Evolutionary conservation across 371 early-diverging fungal species (phyloP).

Genomic region (Globomyces sp.): DNA sequence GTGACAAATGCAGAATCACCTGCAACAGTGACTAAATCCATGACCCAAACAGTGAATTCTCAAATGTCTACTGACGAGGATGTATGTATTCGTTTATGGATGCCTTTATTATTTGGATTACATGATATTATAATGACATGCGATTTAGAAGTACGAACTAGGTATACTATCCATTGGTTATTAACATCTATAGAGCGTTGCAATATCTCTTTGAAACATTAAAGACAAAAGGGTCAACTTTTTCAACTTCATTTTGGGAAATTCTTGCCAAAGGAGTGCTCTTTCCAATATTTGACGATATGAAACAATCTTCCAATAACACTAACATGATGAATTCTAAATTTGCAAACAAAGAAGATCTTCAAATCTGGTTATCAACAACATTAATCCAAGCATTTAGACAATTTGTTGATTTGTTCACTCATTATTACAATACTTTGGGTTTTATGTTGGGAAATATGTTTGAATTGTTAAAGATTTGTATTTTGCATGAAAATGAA

Average conservation of each 20-base stretch:
- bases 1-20: not conserved
- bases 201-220: conserved; percentile 79
- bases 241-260: conserved; percentile 78
- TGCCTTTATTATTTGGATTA: conserved; percentile 80
- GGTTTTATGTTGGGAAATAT: conserved; percentile 72
- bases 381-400: conserved; percentile 86
- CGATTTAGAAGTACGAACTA: conserved; percentile 87
- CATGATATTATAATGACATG: conserved; percentile 86
- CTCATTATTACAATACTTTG: conserved; percentile 67
- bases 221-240: conserved; percentile 65
- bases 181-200: conserved; percentile 52
- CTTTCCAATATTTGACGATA: conserved; percentile 86
- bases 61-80: conserved; percentile 50
- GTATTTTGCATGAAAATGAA: conserved; percentile 89
- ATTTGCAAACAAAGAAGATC: conserved; percentile 62
- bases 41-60: not conserved
- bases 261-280: conserved; percentile 78
- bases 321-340: conserved; percentile 43
- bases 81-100: conserved; percentile 72
- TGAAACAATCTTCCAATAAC: conserved; percentile 46
- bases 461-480: conserved; percentile 72
- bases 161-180: conserved; percentile 13
- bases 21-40: not conserved
- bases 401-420: conserved; percentile 82
- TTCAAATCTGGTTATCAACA: conserved; percentile 70